Evolutionary conservation across 1,284 basidiomycete species (phyloP).

Genomic region (Trametes hirsuta): DNA sequence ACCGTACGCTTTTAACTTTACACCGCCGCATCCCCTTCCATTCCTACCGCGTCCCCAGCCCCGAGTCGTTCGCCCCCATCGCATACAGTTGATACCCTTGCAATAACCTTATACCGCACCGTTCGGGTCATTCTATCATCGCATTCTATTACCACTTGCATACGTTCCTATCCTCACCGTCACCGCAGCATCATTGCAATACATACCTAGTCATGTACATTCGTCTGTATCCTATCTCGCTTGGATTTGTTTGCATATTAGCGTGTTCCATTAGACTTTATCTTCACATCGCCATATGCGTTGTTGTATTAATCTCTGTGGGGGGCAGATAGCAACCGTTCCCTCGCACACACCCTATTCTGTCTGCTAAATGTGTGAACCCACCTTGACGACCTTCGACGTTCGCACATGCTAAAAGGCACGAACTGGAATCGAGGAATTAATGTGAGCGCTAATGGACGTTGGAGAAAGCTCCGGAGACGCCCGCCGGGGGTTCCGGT

Average conservation of each 20-base stretch:
- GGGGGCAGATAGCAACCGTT: no score
- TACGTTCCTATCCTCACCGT: constrained; percentile 8
- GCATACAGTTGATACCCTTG: constrained; percentile 20
- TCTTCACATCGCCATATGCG: constrained; percentile 3
- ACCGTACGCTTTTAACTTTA: constrained; percentile 4
- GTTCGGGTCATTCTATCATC: constrained; percentile 11
- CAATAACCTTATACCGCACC: constrained; percentile 14
- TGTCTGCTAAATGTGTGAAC: no score
- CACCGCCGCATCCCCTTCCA: constrained; percentile 10
- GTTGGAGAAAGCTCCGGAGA: background rate
- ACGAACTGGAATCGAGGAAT: no score
- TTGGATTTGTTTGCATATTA: constrained; percentile 14
- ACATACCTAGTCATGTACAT: background rate
- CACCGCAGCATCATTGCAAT: constrained; percentile 5
- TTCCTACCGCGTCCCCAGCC: constrained; percentile 7
- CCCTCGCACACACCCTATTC: no score
- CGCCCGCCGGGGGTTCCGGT: constrained; percentile 9
- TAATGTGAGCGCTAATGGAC: no score
- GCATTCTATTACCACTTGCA: constrained; percentile 12
- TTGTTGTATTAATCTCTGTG: background rate
- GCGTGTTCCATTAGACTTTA: constrained; percentile 12
- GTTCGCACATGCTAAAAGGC: no score
- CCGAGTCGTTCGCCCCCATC: background rate
- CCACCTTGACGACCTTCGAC: no score
- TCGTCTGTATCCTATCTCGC: constrained; percentile 8